Percentiles rank a stretch among this genome's conserved stretches.
Conservation (phyloP, 495 filamentous ascomycete genomes). For the Melanomma pulvis-pyrius region DNA sequence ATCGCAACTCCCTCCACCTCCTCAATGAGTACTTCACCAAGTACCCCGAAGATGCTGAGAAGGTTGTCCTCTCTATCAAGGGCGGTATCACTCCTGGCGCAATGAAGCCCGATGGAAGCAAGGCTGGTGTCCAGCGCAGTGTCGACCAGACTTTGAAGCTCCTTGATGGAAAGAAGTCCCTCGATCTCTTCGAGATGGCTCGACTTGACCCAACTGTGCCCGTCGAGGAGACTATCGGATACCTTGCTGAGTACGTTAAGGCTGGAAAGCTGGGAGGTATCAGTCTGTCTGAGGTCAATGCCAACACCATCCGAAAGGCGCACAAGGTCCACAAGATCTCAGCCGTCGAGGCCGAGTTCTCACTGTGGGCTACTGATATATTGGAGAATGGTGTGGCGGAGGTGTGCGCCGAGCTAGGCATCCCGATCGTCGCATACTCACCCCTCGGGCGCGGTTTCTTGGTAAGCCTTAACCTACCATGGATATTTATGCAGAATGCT, state of each 20-base stretch:
- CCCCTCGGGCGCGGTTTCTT: constrained; percentile 55
- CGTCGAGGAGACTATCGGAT: constrained; percentile 59
- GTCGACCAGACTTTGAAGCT: constrained; percentile 67
- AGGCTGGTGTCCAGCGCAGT: constrained; percentile 62
- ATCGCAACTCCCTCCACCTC: constrained; percentile 67
- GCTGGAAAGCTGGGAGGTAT: constrained; percentile 82
- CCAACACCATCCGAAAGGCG: constrained; percentile 74
- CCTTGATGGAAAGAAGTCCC: constrained; percentile 72
- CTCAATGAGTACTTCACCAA: constrained; percentile 67
- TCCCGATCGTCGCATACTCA: constrained; percentile 73
- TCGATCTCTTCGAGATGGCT: constrained; percentile 82
- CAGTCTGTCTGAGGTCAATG: constrained; percentile 70
- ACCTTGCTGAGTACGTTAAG: constrained; percentile 63
- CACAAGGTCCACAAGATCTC: constrained; percentile 69
- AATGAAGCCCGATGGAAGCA: constrained; percentile 58
- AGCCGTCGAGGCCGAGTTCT: constrained; percentile 80
- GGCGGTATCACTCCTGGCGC: constrained; percentile 53
- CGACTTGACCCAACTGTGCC: constrained; percentile 67
- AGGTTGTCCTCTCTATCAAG: constrained; percentile 68
- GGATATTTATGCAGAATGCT: constrained; percentile 11
- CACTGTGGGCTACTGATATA: constrained; percentile 67
- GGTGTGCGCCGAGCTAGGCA: constrained; percentile 69
- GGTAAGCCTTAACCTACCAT: constrained; percentile 23
- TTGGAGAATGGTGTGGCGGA: constrained; percentile 73
- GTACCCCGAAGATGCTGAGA: constrained; percentile 68